Conservation (phyloP, 2,329 filamentous ascomycete genomes). For the Talaromyces sp. region DNA sequence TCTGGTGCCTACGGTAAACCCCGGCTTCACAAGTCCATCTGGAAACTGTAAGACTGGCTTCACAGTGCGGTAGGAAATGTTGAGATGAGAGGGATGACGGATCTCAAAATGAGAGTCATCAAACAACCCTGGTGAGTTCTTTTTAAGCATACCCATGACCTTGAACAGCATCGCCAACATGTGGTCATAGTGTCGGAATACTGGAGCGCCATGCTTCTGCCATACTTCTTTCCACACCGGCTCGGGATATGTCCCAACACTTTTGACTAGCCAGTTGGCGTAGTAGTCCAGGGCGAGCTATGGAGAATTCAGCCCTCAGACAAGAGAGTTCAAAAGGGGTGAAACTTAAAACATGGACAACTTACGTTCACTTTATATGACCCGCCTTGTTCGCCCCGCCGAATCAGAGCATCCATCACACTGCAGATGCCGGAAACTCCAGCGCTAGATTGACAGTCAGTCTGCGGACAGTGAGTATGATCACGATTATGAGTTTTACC, state of each 20-base stretch:
- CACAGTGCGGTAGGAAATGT: conserved; percentile 37
- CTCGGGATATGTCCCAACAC: conserved; percentile 39
- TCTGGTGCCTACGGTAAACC: conserved; percentile 50
- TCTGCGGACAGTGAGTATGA: not conserved
- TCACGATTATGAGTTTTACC: conserved; percentile 12
- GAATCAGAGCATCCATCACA: conserved; percentile 43
- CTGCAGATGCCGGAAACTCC: conserved; percentile 39
- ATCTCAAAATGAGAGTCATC: conserved; percentile 49
- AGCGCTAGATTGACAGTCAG: conserved; percentile 4
- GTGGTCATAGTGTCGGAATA: conserved; percentile 52
- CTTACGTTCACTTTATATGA: conserved; percentile 41
- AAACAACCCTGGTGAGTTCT: conserved; percentile 41
- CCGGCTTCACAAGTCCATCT: conserved; percentile 37
- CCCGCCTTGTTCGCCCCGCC: conserved; percentile 39
- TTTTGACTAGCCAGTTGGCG: conserved; percentile 39
- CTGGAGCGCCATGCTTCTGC: conserved; percentile 40
- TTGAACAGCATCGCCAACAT: conserved; percentile 44
- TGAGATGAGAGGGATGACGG: conserved; percentile 28
- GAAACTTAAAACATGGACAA: not conserved
- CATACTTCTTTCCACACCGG: conserved; percentile 50
- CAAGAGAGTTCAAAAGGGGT: not conserved
- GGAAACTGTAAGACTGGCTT: conserved; percentile 46
- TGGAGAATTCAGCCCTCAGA: not conserved
- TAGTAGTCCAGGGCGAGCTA: conserved; percentile 41
- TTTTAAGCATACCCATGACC: conserved; percentile 35